Evolutionary conservation across 139 green algal genomes (phyloP).

Genomic region (Coelastrella sp.): DNA sequence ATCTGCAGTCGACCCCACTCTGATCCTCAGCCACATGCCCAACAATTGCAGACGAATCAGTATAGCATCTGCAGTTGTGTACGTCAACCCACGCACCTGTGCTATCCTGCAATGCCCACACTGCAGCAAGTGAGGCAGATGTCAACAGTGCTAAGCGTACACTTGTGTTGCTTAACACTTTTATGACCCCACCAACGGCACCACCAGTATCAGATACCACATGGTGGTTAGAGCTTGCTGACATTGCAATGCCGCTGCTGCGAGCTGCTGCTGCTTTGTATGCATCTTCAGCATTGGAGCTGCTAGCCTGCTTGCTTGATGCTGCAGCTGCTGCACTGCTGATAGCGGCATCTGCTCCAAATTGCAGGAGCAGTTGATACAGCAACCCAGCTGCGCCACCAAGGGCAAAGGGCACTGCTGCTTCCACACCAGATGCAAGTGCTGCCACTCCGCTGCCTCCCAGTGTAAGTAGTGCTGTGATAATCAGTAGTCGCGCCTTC

Average conservation of each 20-base stretch:
- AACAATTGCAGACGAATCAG: too few species aligned
- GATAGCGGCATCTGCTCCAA: conserved; percentile 41
- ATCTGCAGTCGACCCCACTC: too few species aligned
- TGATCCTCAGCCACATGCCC: too few species aligned
- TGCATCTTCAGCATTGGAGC: background rate
- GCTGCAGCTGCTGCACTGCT: background rate
- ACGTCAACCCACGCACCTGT: background rate
- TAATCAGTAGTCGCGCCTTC: conserved; percentile 72
- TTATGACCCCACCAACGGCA: background rate
- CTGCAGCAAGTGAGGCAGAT: conserved; percentile 1
- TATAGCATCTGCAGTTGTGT: too few species aligned
- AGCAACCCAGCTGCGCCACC: conserved; percentile 71
- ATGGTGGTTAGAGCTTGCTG: background rate
- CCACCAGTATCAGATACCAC: background rate
- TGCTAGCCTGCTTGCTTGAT: background rate
- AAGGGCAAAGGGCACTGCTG: conserved; percentile 76
- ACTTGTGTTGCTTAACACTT: conserved; percentile 7
- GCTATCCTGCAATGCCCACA: conserved; percentile 24
- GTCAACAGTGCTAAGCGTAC: conserved; percentile 1
- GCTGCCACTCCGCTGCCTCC: conserved; percentile 63
- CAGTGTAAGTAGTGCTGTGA: conserved; percentile 71
- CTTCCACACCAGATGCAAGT: conserved; percentile 50
- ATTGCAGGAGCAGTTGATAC: conserved; percentile 81
- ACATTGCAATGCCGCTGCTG: background rate
- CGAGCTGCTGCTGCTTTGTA: conserved; percentile 28